A percentile compares a stretch with the other conserved stretches of the same genome.
Evolutionary conservation across 1,139 yeast genomes (phyloP).

Genomic region (Candida pseudocylindracea): DNA sequence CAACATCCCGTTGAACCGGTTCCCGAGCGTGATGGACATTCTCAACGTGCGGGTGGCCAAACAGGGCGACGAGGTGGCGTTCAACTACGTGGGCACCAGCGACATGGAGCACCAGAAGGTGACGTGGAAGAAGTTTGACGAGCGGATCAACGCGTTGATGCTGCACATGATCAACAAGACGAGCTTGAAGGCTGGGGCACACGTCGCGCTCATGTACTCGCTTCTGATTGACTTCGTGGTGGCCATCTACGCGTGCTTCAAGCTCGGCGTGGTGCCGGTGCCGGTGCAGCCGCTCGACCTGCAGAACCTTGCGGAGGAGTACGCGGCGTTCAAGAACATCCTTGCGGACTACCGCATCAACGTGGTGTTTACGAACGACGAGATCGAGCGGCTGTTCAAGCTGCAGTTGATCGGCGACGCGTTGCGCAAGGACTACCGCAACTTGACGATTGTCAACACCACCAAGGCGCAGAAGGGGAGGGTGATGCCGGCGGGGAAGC

Average conservation of each 20-base stretch:
- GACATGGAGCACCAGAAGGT: slow-evolving; percentile 30
- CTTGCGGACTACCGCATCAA: slow-evolving; percentile 48
- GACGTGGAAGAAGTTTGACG: slow-evolving; percentile 76
- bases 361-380: slow-evolving; percentile 59
- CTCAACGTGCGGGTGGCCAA: slow-evolving; percentile 58
- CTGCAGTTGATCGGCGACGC: slow-evolving; percentile 45
- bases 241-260: slow-evolving; percentile 69
- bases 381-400: slow-evolving; percentile 49
- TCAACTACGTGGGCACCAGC: slow-evolving; percentile 33
- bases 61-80: slow-evolving; percentile 67
- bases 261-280: slow-evolving; percentile 60
- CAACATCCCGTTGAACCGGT: slow-evolving; percentile 50
- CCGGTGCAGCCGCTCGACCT: slow-evolving; percentile 65
- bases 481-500: slow-evolving; percentile 23
- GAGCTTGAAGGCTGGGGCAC: slow-evolving; percentile 38
- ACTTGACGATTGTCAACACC: slow-evolving; percentile 30
- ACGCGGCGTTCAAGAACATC: slow-evolving; percentile 42
- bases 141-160: slow-evolving; percentile 52
- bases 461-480: slow-evolving; percentile 50
- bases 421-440: slow-evolving; percentile 27
- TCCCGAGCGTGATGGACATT: slow-evolving; percentile 48
- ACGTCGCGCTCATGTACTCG: slow-evolving; percentile 65
- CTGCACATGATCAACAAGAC: slow-evolving; percentile 30
- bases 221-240: slow-evolving; percentile 73
- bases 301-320: slow-evolving; percentile 51